phyloP scores from a whole-genome alignment of 306 rosid genomes.

The Benincasa hispida region DNA sequence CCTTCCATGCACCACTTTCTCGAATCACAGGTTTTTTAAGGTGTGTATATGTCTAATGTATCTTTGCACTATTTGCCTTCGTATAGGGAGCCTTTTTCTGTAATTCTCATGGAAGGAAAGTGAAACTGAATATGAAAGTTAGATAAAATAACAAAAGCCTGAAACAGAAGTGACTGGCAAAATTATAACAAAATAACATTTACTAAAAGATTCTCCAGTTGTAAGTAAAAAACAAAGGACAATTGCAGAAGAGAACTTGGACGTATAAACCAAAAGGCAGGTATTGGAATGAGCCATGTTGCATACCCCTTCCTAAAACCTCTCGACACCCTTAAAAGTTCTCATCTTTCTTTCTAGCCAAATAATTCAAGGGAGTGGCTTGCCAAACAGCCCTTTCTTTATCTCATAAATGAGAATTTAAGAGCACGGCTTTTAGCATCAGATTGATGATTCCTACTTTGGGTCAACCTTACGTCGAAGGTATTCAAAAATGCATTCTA shows the following conservation, averaged over 20 bases:
- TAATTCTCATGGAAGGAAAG: neutral
- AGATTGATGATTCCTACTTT: neutral
- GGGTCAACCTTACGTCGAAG: neutral
- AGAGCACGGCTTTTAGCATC: neutral
- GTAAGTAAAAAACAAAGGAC: neutral
- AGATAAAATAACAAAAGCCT: neutral
- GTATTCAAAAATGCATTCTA: neutral
- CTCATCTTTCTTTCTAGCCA: neutral
- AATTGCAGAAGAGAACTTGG: neutral
- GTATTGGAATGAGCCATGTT: neutral
- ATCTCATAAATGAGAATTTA: neutral
- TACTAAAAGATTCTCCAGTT: neutral
- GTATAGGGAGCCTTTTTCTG: neutral
- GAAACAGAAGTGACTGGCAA: neutral
- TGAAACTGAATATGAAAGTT: neutral
- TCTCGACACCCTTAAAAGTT: neutral
- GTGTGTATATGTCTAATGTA: constrained; percentile 6
- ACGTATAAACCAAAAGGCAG: neutral
- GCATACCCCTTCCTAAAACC: neutral
- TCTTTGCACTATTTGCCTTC: neutral
- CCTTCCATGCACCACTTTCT: constrained; percentile 63
- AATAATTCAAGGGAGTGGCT: neutral
- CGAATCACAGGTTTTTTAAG: constrained; percentile 81
- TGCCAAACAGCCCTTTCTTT: neutral
- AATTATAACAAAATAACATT: neutral